These are phyloP conservation scores for Pythium grandisporangium DNA, from an alignment of 352 stramenopile species.

Conservation along the genomic window DNA sequence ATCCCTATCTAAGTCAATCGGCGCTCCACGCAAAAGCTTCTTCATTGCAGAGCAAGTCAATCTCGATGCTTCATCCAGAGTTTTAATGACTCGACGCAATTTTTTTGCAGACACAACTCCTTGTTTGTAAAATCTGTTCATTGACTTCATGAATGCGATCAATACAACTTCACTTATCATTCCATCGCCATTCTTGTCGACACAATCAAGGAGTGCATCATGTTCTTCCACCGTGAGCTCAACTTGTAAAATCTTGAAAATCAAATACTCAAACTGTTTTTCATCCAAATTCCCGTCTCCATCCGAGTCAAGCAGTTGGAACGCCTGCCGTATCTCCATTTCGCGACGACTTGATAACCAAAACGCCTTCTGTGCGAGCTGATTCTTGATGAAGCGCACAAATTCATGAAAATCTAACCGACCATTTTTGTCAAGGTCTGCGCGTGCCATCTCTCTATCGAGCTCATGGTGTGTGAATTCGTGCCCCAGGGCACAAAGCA, in stretches of 20 bases:
- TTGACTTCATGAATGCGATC: conserved; percentile 60
- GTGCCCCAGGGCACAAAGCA: conserved; percentile 57
- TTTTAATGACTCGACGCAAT: conserved; percentile 24
- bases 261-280: conserved; percentile 67
- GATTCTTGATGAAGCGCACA: conserved; percentile 49
- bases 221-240: conserved; percentile 69
- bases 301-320: conserved; percentile 55
- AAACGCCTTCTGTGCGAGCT: conserved; percentile 48
- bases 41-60: conserved; percentile 64
- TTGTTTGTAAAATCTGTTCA: conserved; percentile 42
- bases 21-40: conserved; percentile 55
- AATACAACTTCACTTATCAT: conserved; percentile 64
- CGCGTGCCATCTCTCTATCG: conserved; percentile 38
- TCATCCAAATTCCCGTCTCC: conserved; percentile 60
- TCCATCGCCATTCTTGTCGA: conserved; percentile 52
- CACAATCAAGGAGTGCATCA: conserved; percentile 56
- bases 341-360: conserved; percentile 46
- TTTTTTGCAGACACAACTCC: conserved; percentile 17
- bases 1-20: conserved; percentile 57
- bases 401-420: conserved; percentile 76
- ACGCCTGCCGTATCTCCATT: conserved; percentile 67
- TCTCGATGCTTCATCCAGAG: conserved; percentile 30
- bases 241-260: conserved; percentile 68
- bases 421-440: conserved; percentile 56
- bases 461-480: conserved; percentile 66